Percentiles rank a stretch among this genome's conserved stretches.
phyloP scores from a whole-genome alignment of 202 grass and related monocot species.

The Panicum virgatum region DNA sequence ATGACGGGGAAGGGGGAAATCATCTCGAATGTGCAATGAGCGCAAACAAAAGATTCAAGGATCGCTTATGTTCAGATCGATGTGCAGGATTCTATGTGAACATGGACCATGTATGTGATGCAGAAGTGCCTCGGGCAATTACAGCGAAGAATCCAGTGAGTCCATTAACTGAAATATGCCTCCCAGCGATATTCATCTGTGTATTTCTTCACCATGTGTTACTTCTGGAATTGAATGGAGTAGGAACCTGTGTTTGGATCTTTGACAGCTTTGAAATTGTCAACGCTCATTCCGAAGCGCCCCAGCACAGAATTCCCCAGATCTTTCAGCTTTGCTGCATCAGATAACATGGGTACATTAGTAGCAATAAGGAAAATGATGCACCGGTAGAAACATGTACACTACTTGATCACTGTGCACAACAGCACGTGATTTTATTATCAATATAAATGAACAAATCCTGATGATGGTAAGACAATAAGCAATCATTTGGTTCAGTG shows the following conservation, averaged over 20 bases:
- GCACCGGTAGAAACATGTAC: not conserved
- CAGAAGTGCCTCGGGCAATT: not conserved
- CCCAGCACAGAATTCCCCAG: slow-evolving; percentile 90
- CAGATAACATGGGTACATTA: not conserved
- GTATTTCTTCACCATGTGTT: not conserved
- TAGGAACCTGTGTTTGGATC: slow-evolving; percentile 93
- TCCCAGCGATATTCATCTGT: slow-evolving; percentile 3
- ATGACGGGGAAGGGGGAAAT: not conserved
- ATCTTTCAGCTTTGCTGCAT: slow-evolving; percentile 89
- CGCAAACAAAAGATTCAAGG: not conserved
- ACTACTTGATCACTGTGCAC: not conserved
- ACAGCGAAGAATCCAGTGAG: not conserved
- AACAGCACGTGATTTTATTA: not conserved
- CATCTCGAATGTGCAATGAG: not conserved
- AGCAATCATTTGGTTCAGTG: not conserved
- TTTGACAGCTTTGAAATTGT: slow-evolving; percentile 90
- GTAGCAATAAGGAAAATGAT: not conserved
- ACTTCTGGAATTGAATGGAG: slow-evolving; percentile 76
- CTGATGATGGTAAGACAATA: not conserved
- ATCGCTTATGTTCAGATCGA: not conserved
- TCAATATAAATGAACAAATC: not conserved
- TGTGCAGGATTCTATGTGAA: not conserved
- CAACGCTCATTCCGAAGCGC: slow-evolving; percentile 81
- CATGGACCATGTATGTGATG: not conserved
- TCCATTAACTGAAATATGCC: not conserved